Conservation (phyloP, 2,329 filamentous ascomycete genomes). For the Oidium heveae region DNA sequence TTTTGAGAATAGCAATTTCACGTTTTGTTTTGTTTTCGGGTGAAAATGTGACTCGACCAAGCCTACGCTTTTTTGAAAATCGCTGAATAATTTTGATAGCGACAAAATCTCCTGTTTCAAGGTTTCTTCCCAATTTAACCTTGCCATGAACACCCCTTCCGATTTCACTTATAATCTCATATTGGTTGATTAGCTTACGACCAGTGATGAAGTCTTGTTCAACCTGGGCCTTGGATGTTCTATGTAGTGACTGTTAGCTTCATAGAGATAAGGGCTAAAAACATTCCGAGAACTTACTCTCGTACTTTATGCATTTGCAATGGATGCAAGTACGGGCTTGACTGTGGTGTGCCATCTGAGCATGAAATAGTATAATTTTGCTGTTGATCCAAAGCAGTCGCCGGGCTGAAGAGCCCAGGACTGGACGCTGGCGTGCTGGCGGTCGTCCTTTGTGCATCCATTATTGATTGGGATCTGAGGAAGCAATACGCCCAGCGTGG, state of each 20-base stretch:
- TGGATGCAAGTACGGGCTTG: slow-evolving; percentile 42
- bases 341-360: slow-evolving; percentile 22
- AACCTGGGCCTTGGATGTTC: slow-evolving; percentile 74
- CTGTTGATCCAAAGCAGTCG: slow-evolving; percentile 12
- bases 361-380: slow-evolving; percentile 18
- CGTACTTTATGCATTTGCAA: slow-evolving; percentile 47
- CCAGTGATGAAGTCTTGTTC: slow-evolving; percentile 75
- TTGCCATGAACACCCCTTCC: slow-evolving; percentile 92
- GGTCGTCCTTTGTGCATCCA: slow-evolving; percentile 15
- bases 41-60: slow-evolving; percentile 55
- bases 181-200: slow-evolving; percentile 91
- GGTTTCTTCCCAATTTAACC: slow-evolving; percentile 76
- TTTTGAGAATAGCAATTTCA: slow-evolving; percentile 95
- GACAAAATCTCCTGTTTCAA: slow-evolving; percentile 51
- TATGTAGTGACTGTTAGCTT: slow-evolving; percentile 12
- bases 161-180: slow-evolving; percentile 89
- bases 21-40: slow-evolving; percentile 66
- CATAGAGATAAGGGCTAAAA: not conserved
- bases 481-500: not conserved
- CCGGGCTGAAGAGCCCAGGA: slow-evolving; percentile 33
- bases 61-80: slow-evolving; percentile 73
- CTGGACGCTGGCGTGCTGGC: slow-evolving; percentile 34
- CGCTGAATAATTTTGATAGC: slow-evolving; percentile 97
- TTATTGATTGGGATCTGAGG: slow-evolving; percentile 7
- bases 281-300: slow-evolving; percentile 32